Evolutionary conservation across 2,329 filamentous ascomycete species (phyloP).

Genomic region (Claviceps maximensis): DNA sequence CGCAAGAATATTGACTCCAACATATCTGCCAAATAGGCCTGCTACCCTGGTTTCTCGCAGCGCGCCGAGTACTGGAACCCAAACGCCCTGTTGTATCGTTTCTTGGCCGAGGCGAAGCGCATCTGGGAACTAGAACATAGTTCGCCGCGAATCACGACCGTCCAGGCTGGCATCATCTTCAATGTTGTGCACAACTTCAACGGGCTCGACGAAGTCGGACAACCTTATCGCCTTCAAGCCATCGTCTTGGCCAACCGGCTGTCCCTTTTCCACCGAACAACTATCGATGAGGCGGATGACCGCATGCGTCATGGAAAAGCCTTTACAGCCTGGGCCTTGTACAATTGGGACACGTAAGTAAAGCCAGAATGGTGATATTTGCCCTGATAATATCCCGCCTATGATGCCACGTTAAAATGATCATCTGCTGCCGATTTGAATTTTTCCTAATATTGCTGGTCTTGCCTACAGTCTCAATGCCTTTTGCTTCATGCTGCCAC

Average conservation of each 20-base stretch:
- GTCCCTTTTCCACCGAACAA: slow-evolving; percentile 15
- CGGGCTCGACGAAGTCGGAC: slow-evolving; percentile 25
- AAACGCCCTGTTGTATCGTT: slow-evolving; percentile 20
- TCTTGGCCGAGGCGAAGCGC: slow-evolving; percentile 25
- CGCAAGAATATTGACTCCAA: neutral
- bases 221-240: slow-evolving; percentile 19
- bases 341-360: slow-evolving; percentile 20
- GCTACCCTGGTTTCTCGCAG: slow-evolving; percentile 13
- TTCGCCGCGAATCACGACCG: slow-evolving; percentile 18
- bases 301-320: slow-evolving; percentile 10
- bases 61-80: slow-evolving; percentile 25
- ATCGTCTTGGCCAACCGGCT: slow-evolving; percentile 20
- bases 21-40: slow-evolving; percentile 13
- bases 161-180: slow-evolving; percentile 23
- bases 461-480: slow-evolving; percentile 10
- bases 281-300: slow-evolving; percentile 6
- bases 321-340: slow-evolving; percentile 24
- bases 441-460: neutral
- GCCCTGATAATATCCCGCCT: too few species aligned
- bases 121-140: slow-evolving; percentile 23
- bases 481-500: slow-evolving; percentile 15
- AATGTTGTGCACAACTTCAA: slow-evolving; percentile 19
- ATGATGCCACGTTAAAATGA: neutral
- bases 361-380: too few species aligned
- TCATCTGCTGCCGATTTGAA: neutral